Evolutionary conservation across 2,329 filamentous ascomycete species (phyloP), one percentile per base, ranked within the genome.

Genomic region (Aspergillus luchuensis): DNA sequence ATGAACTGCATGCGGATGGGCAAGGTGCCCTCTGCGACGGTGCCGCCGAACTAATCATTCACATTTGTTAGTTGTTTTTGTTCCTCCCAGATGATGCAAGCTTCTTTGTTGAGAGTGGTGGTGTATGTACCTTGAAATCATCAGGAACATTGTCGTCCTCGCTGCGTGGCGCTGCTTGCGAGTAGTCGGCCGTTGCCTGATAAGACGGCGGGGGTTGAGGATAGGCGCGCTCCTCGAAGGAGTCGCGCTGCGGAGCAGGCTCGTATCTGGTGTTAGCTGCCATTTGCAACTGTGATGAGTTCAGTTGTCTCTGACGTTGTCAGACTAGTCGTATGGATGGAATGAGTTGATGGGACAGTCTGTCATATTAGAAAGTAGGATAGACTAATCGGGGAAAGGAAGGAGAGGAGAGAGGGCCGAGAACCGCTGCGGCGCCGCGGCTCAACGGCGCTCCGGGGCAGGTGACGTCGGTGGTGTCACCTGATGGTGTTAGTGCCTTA

Each of bases 1-100:
- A 97, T 85, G 78, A 97, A 99, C 79, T 95, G 91, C 87, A 97
- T 96, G 69, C 94, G 91, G 74, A 99, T 97, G 72, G 96, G 92
- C 73, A 98, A 84, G 19, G 93, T 96, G 50, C 91, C 94, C 81
- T 98, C 95, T 67, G 93, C 89, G 61, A 98, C 93, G 17, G 89
- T 92, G 63, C 92, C 93, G 69, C 94, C 95, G 74, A 96, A 98
- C 91, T 92, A 48, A 28, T 53, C 70, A 49, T 25, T 52, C 69
- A 49, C 30, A 57, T 57, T 56, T 43, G 41, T 53, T n/a, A 57
- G 43, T 15, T 11, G 17, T 3, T 33, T 33, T 33, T 1, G 10
- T 33, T 10, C 10, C 10, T 28, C 25, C 10, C 30, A 33, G 4
- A 48, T 15, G 2, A 7, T 3, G 25, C 25, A 21, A 4, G 17